Conservation (phyloP, 108 stramenopile species). For the Mediolabrus comicus region DNA sequence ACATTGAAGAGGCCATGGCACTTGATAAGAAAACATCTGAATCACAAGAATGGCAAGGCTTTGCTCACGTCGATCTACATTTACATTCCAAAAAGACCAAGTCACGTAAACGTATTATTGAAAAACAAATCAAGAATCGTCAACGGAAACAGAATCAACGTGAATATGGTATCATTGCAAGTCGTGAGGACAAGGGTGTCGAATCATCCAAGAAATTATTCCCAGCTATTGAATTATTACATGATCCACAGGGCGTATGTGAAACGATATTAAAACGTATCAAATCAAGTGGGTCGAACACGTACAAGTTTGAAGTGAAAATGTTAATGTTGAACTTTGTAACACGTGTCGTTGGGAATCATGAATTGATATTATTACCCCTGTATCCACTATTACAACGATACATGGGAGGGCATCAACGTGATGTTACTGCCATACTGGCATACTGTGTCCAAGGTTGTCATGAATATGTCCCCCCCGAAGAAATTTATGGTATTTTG, state of each 20-base stretch:
- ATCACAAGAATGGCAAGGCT: slow-evolving; percentile 72
- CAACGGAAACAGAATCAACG: slow-evolving; percentile 63
- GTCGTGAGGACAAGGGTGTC: slow-evolving; percentile 64
- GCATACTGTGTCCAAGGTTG: slow-evolving; percentile 97
- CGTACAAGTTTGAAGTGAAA: slow-evolving; percentile 87
- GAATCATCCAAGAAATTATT: slow-evolving; percentile 70
- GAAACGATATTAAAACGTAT: slow-evolving; percentile 86
- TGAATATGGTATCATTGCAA: slow-evolving; percentile 52
- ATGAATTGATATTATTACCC: slow-evolving; percentile 85
- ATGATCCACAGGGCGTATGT: slow-evolving; percentile 94
- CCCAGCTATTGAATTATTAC: slow-evolving; percentile 93
- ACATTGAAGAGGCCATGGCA: slow-evolving; percentile 93
- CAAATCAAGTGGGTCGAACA: slow-evolving; percentile 49
- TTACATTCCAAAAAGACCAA: slow-evolving; percentile 82
- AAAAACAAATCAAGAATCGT: slow-evolving; percentile 64
- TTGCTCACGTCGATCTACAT: slow-evolving; percentile 70
- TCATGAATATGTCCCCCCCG: slow-evolving; percentile 94
- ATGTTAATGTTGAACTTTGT: slow-evolving; percentile 97
- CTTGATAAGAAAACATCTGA: slow-evolving; percentile 75
- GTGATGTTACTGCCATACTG: slow-evolving; percentile 92
- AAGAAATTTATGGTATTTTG: slow-evolving; percentile 87
- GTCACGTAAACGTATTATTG: slow-evolving; percentile 41
- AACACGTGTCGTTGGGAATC: slow-evolving; percentile 91
- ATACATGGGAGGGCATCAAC: slow-evolving; percentile 94
- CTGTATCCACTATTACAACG: slow-evolving; percentile 95